These are phyloP conservation scores for Castanospermum australe DNA, from an alignment of 306 rosid species.

Conservation along the genomic window DNA sequence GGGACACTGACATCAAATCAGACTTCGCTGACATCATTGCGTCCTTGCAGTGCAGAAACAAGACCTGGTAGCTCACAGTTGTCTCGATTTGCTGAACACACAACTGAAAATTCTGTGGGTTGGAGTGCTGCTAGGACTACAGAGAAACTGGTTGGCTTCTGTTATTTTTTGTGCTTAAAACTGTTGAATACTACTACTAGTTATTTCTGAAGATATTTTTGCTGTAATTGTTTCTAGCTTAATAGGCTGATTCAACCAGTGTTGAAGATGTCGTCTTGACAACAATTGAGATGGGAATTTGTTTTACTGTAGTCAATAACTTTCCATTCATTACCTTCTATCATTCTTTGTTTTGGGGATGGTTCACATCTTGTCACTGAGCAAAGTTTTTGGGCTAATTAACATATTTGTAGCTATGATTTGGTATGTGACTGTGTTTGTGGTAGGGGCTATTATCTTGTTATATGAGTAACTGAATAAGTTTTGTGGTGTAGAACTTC, in stretches of 20 bases:
- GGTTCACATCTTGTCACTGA: background rate
- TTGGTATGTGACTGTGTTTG: background rate
- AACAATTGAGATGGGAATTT: background rate
- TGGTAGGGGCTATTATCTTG: background rate
- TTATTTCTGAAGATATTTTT: background rate
- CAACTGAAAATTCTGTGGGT: constrained; percentile 63
- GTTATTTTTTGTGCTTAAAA: constrained; percentile 15
- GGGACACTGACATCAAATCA: constrained; percentile 76
- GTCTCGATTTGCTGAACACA: constrained; percentile 90
- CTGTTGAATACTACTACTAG: background rate
- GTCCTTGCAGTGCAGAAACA: constrained; percentile 97
- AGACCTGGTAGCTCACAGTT: constrained; percentile 95
- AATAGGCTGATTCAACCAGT: background rate
- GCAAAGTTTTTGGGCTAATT: background rate
- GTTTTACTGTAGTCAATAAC: background rate
- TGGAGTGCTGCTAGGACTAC: constrained; percentile 82
- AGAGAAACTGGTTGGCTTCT: constrained; percentile 70
- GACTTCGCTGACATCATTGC: constrained; percentile 62
- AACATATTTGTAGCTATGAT: background rate
- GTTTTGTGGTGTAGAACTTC: background rate
- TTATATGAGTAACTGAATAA: background rate
- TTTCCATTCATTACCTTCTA: background rate
- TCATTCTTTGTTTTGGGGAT: background rate
- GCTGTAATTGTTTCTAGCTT: background rate
- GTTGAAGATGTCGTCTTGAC: background rate